Evolutionary conservation across 805 yeast species (phyloP), one percentile per base, ranked within the genome.

Genomic region (Yamadazyma phyllophila): DNA sequence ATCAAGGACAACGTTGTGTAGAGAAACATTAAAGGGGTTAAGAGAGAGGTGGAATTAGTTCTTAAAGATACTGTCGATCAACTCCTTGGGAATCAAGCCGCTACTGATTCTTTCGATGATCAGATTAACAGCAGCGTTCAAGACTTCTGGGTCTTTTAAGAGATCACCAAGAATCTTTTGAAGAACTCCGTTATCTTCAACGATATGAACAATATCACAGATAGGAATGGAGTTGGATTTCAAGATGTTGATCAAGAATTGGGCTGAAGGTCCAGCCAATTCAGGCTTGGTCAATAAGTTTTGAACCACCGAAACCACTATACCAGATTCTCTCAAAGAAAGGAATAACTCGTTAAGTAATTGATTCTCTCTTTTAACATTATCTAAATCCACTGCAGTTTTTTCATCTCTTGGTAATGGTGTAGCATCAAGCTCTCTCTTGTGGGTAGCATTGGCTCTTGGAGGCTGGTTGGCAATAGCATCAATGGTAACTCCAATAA

Each of bases 231-330:
- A 63, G 24, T 53, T 52, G 5, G 66, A 60, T 36, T 52, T 50
- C 39, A 61, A 45, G 39, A 62, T 54, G 14, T 47, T 49, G 14
- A 48, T 43, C 46, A 61, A 51, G 38, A 61, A 60, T 42, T 58
- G 58, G 12, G 66, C 63, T 26, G 57, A 48, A 10, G 66, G 66
- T n/a, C 45, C 52, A 26, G 64, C 56, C 39, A 62, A 53, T 16
- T 58, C 58, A 7, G 65, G 65, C 13, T 54, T 54, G 27, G 63
- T 61, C 35, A 62, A 45, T 33, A 62, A 51, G 48, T 57, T 53
- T 43, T 58, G 57, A 32, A 55, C 49, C 10, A 62, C 55, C 11
- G 64, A 53, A 27, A 48, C 49, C 13, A 56, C 60, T 33, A 62
- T 50, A 4, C 65, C 66, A 7, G 65, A 61, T 32, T 60, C 63